Evolutionary conservation across 164 flowering plant species (phyloP), one percentile per base, ranked within the genome.

Genomic region (Stephania yunnanensis): DNA sequence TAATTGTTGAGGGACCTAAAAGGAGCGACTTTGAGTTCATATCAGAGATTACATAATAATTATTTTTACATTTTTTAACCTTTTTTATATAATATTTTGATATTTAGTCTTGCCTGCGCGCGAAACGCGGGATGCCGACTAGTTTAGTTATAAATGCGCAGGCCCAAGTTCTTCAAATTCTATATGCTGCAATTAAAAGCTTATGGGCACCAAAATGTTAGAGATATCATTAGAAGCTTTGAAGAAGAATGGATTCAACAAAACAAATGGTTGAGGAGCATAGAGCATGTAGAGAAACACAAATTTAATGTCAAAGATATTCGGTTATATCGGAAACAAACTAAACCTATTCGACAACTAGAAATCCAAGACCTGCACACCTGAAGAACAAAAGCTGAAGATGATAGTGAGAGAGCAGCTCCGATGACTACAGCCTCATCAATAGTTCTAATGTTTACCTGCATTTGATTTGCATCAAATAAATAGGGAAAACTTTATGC

Each of bases 331-430:
- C 15, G 13, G 19, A 45, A 30, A n/a, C 46, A 22, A 70, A 61
- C 45, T 10, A 17, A 48, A 50, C 42, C 30, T 42, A 46, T 22
- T n/a, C 66, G 71, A 72, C 66, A 55, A 36, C 53, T 63, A 17
- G 53, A 50, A 71, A 69, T 30, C 68, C 25, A 66, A 45, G 61
- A 68, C 66, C 29, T 71, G 68, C 70, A 20, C 86, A 95, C 99
- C 98, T 95, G 99, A 72, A 95, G 88, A 78, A 95, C 99, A 87
- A 95, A 95, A 72, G 99, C 98, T 55, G 99, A 95, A 80, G 99
- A 95, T 31, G 99, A 95, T 78, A 95, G 82, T 74, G 99, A 95
- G 58, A 95, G 90, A 83, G 99, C 99, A 84, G 99, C 97, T 68
- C 99, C 98, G 79, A 95, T 95, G 61, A 95, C 98, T 70, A 95